These are phyloP conservation scores for Geopyxis carbonaria DNA, from an alignment of 495 filamentous ascomycete genomes.

Conservation along the genomic window DNA sequence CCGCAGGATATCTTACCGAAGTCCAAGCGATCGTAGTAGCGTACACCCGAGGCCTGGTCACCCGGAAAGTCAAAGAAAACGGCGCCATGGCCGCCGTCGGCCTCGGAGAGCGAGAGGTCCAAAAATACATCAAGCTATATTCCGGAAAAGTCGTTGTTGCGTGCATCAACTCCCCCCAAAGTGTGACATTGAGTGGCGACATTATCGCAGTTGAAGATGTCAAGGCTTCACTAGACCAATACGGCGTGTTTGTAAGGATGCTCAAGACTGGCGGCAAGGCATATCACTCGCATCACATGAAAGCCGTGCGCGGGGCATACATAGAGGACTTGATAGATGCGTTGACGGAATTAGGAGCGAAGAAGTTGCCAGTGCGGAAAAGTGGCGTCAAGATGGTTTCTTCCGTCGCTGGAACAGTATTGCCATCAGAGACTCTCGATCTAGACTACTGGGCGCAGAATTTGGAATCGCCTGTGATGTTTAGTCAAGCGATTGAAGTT, in stretches of 20 bases:
- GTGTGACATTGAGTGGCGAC: slow-evolving; percentile 35
- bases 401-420: slow-evolving; percentile 25
- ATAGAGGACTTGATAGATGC: slow-evolving; percentile 11
- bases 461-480: slow-evolving; percentile 31
- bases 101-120: background rate
- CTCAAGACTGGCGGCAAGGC: slow-evolving; percentile 37
- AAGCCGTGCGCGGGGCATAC: slow-evolving; percentile 29
- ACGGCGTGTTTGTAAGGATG: slow-evolving; percentile 29
- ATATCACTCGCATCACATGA: slow-evolving; percentile 49
- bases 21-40: slow-evolving; percentile 34
- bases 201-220: slow-evolving; percentile 26
- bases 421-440: slow-evolving; percentile 16
- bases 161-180: slow-evolving; percentile 30
- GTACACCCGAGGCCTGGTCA: slow-evolving; percentile 33
- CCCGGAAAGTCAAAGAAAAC: background rate
- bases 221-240: slow-evolving; percentile 20
- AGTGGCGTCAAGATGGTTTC: slow-evolving; percentile 22
- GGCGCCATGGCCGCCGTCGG: background rate
- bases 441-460: slow-evolving; percentile 34
- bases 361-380: background rate
- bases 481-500: slow-evolving; percentile 26
- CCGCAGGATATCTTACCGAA: slow-evolving; percentile 30
- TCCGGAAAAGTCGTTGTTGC: slow-evolving; percentile 27
- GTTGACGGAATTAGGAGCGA: no score
- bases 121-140: background rate